A percentile compares a stretch with the other conserved stretches of the same genome.
Evolutionary conservation across 1,284 basidiomycete species (phyloP).

Genomic region (Puccinia triticina): DNA sequence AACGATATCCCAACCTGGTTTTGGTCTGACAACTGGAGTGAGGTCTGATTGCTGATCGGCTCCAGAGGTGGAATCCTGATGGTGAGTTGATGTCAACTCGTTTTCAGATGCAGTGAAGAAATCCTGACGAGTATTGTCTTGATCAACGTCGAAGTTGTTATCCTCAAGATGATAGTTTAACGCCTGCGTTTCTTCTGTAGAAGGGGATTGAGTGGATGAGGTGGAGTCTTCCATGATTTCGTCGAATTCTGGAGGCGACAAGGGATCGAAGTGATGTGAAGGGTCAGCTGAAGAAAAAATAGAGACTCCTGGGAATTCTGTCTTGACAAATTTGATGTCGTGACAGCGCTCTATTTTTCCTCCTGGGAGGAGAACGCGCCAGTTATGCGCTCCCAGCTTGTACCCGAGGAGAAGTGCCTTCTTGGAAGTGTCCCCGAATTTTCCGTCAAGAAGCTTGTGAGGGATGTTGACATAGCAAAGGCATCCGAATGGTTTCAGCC

Average conservation of each 20-base stretch:
- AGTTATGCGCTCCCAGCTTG: not conserved
- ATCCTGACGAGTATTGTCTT: too few species aligned
- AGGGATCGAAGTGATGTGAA: not conserved
- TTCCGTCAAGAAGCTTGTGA: not conserved
- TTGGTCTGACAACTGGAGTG: not conserved
- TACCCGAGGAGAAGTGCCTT: slow-evolving; percentile 14
- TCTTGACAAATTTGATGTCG: slow-evolving; percentile 9
- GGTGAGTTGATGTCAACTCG: too few species aligned
- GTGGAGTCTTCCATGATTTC: not conserved
- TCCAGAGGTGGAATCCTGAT: too few species aligned
- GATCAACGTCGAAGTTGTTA: not conserved
- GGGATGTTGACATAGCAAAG: not conserved
- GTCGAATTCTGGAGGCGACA: not conserved
- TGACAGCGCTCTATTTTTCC: not conserved
- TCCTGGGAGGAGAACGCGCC: not conserved
- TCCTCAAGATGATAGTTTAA: too few species aligned
- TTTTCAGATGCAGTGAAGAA: too few species aligned
- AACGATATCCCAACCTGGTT: not conserved
- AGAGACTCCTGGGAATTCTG: not conserved
- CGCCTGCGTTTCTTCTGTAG: too few species aligned
- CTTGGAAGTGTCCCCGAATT: slow-evolving; percentile 2
- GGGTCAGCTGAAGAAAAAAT: not conserved
- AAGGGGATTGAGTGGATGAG: too few species aligned
- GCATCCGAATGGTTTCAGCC: not conserved
- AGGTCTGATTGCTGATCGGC: not conserved